Base-by-base conservation (phyloP, 2,329 filamentous ascomycete genomes). In the Colletotrichum sp. region DNA sequence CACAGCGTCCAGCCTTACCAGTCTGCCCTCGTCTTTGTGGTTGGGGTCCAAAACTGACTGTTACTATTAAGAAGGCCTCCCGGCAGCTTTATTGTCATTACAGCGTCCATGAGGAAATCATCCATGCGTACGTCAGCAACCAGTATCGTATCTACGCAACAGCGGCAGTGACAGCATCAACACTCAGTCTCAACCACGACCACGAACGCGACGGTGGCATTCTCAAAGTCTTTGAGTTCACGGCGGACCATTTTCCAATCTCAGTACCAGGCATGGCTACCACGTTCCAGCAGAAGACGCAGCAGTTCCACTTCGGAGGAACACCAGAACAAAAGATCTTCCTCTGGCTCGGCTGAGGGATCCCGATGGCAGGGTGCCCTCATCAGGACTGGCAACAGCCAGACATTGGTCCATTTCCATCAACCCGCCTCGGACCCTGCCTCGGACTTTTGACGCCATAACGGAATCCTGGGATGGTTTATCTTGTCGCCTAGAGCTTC, bases 1-100 rank as follows among this genome's bases (percentile, higher is more conserved):
- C 44, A 55, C 49, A n/a, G 59, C 26, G 28, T 30, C 44, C 72
- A 71, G 68, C 72, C 72, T 75, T 75, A 71, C 68, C 52, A 55
- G 32, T 34, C 24, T 39, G 62, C 62, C 62, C 16, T 57, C 7
- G 15, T 24, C 32, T 36, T 21, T 34, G 24, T 16, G 12, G n/a
- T 44, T 52, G 26, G 70, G 28, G 34, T 18, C 57, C n/a, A 44
- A 26, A 62, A 62, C 24, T 26, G 28, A n/a, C 18, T 30, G 18
- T 21, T 62, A 30, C 28, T 62, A n/a, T 30, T 62, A n/a, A 62
- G 26, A 49, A 36, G 44, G 44, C 44, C 44, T 52, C 44, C 44
- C n/a, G n/a, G 44, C n/a, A 24, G n/a, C 44, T 52, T 24, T 52
- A 1, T 21, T 24, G 4, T 13, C 10, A 21, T 8, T 16, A 3